A percentile compares a stretch with the other conserved stretches of the same genome.
Evolutionary conservation across 2,329 filamentous ascomycete genomes (phyloP).

Genomic region (Fusarium pseudocircinatum): DNA sequence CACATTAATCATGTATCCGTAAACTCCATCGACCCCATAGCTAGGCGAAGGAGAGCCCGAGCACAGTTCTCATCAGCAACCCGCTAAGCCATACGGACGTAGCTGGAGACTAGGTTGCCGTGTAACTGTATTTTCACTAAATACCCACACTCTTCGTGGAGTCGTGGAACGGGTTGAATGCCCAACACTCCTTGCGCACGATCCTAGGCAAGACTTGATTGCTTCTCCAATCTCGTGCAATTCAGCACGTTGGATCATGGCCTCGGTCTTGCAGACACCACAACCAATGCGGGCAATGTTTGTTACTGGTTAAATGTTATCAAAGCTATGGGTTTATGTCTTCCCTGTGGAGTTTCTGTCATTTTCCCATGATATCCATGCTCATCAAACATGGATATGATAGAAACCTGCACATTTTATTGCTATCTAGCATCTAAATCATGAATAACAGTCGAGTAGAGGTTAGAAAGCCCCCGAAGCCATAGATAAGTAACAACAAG

Average conservation of each 20-base stretch:
- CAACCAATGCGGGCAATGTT: background rate
- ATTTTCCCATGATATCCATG: background rate
- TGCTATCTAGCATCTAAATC: no score
- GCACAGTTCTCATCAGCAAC: background rate
- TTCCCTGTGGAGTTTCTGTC: no score
- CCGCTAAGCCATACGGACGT: background rate
- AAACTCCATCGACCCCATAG: background rate
- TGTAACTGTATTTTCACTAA: background rate
- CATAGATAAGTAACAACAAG: rapidly evolving
- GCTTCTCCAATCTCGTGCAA: background rate
- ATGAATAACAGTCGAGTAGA: no score
- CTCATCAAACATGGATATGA: rapidly evolving
- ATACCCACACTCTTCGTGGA: background rate
- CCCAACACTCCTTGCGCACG: background rate
- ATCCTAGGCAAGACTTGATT: background rate
- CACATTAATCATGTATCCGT: background rate
- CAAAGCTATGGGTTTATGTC: background rate
- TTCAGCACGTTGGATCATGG: background rate
- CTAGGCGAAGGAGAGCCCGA: background rate
- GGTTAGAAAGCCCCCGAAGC: no score
- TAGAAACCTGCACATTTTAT: no score
- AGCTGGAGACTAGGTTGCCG: background rate
- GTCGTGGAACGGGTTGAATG: background rate
- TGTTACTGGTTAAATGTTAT: background rate
- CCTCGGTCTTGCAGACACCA: background rate